Evolutionary conservation across 106 monocot species (phyloP).

Genomic region (Acanthochlamys bracteata): DNA sequence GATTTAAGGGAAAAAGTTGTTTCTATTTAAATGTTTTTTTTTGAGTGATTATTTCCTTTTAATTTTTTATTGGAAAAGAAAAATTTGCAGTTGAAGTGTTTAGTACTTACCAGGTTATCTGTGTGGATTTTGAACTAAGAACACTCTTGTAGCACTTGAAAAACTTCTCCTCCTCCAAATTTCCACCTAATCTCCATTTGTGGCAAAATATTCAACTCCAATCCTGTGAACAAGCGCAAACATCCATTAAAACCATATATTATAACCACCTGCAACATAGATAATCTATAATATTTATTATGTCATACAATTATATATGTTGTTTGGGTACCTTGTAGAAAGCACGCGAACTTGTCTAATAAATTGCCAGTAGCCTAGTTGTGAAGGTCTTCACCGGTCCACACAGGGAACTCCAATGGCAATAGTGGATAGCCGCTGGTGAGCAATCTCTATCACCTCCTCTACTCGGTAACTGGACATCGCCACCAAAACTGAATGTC

Average conservation of each 20-base stretch:
- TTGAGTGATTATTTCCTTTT: too few species aligned
- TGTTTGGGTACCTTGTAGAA: conserved; percentile 49
- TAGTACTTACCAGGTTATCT: conserved; percentile 34
- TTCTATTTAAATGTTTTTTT: neutral
- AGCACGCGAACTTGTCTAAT: conserved; percentile 53
- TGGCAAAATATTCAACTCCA: conserved; percentile 39
- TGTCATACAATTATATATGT: too few species aligned
- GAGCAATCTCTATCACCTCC: conserved; percentile 36
- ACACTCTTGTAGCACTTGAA: conserved; percentile 40
- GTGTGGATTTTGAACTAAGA: conserved; percentile 52
- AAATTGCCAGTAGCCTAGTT: conserved; percentile 24
- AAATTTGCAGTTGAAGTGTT: too few species aligned
- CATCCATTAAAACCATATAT: too few species aligned
- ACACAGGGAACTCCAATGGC: conserved; percentile 54
- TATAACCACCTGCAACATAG: too few species aligned
- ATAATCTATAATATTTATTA: too few species aligned
- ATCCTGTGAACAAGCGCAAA: conserved; percentile 17
- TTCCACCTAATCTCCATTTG: conserved; percentile 1
- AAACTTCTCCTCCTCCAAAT: conserved; percentile 23
- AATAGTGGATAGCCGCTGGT: conserved; percentile 50
- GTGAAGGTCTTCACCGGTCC: conserved; percentile 69
- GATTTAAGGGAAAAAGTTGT: neutral
- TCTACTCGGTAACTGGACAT: conserved; percentile 66
- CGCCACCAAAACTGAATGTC: conserved; percentile 65
- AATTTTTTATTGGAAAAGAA: too few species aligned